Base-by-base conservation (phyloP, 2,329 filamentous ascomycete genomes). In the Xylaria sp. region DNA sequence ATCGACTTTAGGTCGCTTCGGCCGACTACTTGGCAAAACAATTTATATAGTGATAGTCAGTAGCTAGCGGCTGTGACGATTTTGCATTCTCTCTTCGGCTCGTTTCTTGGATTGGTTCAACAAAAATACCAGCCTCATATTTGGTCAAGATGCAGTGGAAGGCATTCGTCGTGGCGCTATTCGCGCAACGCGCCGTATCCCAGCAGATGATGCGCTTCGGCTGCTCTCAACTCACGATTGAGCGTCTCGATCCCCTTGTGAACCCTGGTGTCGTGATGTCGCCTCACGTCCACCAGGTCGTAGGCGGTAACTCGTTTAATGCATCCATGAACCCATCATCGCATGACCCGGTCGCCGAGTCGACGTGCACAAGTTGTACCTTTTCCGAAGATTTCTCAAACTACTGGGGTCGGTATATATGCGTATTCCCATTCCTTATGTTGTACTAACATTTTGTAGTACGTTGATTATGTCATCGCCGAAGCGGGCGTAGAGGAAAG, bases 191-290 rank as follows among this genome's bases (percentile, higher is more conserved):
- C 15, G 56, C 61, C 33, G 60, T 53, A 6, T 68, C 72, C 10
- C 74, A 75, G 79, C 81, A 68, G 77, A 84, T 71, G 77, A 75
- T 77, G 54, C 74, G 76, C 7, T 77, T 77, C 42, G 70, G 73
- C n/a, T 77, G 76, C 68, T 77, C 76, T 42, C 74, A 76, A 65
- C 73, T 77, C 20, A 74, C 75, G 4, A 73, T 77, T 56, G 76
- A 77, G 65, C 76, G 75, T 40, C 68, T 77, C 4, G 76, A 77
- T 58, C 76, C 76, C 13, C 68, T 77, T n/a, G 75, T 77, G 15
- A 74, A 75, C 51, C 76, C 76, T 1, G 75, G 73, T 0, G 62
- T 72, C 2, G 63, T 71, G 4, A 72, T 71, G 23, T 76, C 75
- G 56, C 74, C 75, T 10, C 76, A 77, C 49, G 73, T 77, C 6